A percentile compares a stretch with the other conserved stretches of the same genome.
Evolutionary conservation across 2,329 filamentous ascomycete species (phyloP).

Genomic region (Ploettnerulaceae sp.): DNA sequence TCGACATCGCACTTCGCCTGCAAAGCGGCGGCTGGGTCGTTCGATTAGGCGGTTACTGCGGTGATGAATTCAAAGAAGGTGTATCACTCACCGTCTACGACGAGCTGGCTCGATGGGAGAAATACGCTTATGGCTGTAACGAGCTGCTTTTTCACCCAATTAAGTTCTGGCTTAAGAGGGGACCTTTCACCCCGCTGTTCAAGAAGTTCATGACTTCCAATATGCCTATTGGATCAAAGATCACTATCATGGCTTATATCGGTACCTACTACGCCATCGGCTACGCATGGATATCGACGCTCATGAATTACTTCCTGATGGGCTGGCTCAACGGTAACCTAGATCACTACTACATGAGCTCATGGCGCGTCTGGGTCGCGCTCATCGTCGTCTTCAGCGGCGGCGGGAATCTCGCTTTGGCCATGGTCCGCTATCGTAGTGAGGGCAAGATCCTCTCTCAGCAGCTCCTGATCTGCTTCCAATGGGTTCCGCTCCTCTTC

Average conservation of each 20-base stretch:
- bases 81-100: conserved; percentile 82
- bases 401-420: conserved; percentile 67
- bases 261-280: conserved; percentile 78
- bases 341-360: conserved; percentile 76
- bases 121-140: conserved; percentile 80
- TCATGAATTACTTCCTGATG: conserved; percentile 69
- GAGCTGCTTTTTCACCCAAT: conserved; percentile 78
- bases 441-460: conserved; percentile 57
- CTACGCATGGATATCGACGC: conserved; percentile 68
- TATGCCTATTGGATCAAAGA: conserved; percentile 70
- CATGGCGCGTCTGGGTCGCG: conserved; percentile 75
- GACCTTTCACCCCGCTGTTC: conserved; percentile 77
- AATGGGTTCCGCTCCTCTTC: conserved; percentile 68
- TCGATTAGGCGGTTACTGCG: conserved; percentile 66
- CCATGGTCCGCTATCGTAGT: conserved; percentile 66
- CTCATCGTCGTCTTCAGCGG: conserved; percentile 75
- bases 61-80: conserved; percentile 76
- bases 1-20: conserved; percentile 75
- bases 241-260: conserved; percentile 72
- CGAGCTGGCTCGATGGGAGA: conserved; percentile 80
- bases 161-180: conserved; percentile 64
- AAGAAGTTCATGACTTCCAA: conserved; percentile 66
- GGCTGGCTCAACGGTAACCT: conserved; percentile 74
- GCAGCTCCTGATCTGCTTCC: conserved; percentile 59
- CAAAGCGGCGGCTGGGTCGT: conserved; percentile 69